Conservation (phyloP, 768 basidiomycete genomes). For the Cystofilobasidium macerans region DNA sequence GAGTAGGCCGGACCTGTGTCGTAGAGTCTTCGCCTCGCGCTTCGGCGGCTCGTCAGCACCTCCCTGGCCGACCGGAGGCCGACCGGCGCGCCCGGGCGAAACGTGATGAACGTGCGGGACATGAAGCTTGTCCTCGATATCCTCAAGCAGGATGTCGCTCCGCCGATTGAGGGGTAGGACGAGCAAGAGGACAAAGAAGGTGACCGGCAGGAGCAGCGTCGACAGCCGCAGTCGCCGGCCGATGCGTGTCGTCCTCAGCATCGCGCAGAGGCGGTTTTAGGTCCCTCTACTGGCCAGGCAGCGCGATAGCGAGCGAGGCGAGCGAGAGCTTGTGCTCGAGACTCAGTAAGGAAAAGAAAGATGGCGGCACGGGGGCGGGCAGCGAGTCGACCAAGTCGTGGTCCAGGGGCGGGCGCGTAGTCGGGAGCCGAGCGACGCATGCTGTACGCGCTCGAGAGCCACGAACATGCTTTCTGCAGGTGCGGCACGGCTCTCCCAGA, state of each 20-base stretch:
- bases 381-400: too few relatives aligned
- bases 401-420: too few relatives aligned
- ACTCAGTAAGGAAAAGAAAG: too few relatives aligned
- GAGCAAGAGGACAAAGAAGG: constrained; percentile 19
- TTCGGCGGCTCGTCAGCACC: background rate
- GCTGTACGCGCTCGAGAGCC: too few relatives aligned
- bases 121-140: constrained; percentile 13
- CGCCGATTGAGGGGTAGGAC: constrained; percentile 22
- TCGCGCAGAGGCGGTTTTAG: too few relatives aligned
- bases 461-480: too few relatives aligned
- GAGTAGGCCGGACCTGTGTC: constrained; percentile 5
- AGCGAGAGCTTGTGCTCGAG: too few relatives aligned
- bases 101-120: constrained; percentile 17
- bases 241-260: background rate
- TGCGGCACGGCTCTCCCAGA: too few relatives aligned
- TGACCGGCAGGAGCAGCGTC: constrained; percentile 14
- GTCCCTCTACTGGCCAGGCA: too few relatives aligned
- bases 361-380: too few relatives aligned
- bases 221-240: constrained; percentile 43
- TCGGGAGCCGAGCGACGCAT: too few relatives aligned
- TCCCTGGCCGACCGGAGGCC: background rate
- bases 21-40: background rate
- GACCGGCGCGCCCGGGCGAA: background rate
- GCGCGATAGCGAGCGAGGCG: background rate
- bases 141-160: constrained; percentile 14